phyloP scores from a whole-genome alignment of 169 alveolate genomes.

The Pseudocohnilembus persalinus region DNA sequence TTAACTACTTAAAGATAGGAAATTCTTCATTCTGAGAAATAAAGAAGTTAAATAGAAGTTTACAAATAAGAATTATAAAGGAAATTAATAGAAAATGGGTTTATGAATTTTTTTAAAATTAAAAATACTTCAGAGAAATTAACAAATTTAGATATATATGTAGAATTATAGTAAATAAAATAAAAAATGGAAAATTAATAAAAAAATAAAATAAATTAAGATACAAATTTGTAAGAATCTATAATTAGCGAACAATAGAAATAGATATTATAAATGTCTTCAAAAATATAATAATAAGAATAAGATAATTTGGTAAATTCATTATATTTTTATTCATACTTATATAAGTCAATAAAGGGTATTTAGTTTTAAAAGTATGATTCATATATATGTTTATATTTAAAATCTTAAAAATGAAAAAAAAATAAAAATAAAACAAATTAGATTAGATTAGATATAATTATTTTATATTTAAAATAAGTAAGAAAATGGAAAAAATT shows the following conservation, averaged over 20 bases:
- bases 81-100: constrained; percentile 16
- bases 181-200: not conserved
- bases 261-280: too few species aligned
- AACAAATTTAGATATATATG: constrained; percentile 10
- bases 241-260: not conserved
- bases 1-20: too few species aligned
- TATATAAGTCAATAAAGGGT: not conserved
- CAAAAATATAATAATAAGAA: not conserved
- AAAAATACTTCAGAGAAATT: constrained; percentile 18
- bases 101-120: constrained; percentile 29
- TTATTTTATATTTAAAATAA: too few species aligned
- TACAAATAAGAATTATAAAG: constrained; percentile 6
- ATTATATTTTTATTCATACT: too few species aligned
- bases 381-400: not conserved
- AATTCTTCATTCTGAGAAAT: constrained; percentile 17
- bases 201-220: too few species aligned
- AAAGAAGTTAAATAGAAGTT: constrained; percentile 5
- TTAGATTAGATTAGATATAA: too few species aligned
- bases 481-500: too few species aligned
- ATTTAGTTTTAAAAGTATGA: not conserved
- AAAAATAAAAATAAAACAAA: too few species aligned
- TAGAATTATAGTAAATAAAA: constrained; percentile 10
- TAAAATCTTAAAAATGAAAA: too few species aligned
- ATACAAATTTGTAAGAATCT: not conserved
- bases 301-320: too few species aligned